Evolutionary conservation across 192 early-diverging fungal genomes (phyloP).

Genomic region (Umbelopsis sp.): DNA sequence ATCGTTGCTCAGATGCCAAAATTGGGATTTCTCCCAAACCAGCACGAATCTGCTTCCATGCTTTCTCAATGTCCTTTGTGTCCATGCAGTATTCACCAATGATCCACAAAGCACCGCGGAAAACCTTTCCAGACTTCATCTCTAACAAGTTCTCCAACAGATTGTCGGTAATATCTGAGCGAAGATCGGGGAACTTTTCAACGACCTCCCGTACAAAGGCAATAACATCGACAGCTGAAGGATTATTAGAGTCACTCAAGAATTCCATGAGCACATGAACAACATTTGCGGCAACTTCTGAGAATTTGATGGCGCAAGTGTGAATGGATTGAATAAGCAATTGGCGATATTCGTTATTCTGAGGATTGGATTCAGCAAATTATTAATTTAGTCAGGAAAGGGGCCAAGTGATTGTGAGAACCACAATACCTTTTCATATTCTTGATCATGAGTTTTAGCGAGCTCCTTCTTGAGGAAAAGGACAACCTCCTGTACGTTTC

Average conservation of each 20-base stretch:
- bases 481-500: slow-evolving; percentile 95
- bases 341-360: slow-evolving; percentile 93
- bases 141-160: slow-evolving; percentile 85
- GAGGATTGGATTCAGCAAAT: not conserved
- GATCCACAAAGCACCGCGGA: slow-evolving; percentile 98
- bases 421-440: slow-evolving; percentile 75
- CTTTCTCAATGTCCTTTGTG: slow-evolving; percentile 78
- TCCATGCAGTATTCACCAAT: slow-evolving; percentile 92
- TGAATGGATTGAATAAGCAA: slow-evolving; percentile 97
- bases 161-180: slow-evolving; percentile 77
- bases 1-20: slow-evolving; percentile 88
- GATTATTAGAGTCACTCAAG: slow-evolving; percentile 85
- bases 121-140: slow-evolving; percentile 89
- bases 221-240: slow-evolving; percentile 93
- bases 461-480: slow-evolving; percentile 95
- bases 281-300: slow-evolving; percentile 94
- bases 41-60: slow-evolving; percentile 80
- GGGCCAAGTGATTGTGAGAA: no score
- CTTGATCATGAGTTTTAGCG: slow-evolving; percentile 86
- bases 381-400: no score
- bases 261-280: slow-evolving; percentile 97
- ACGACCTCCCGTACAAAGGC: slow-evolving; percentile 97
- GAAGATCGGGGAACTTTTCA: slow-evolving; percentile 92
- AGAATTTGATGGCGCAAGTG: slow-evolving; percentile 92
- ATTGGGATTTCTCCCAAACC: slow-evolving; percentile 93